phyloP scores from a whole-genome alignment of 108 stramenopile genomes.

The Nitzschia sp. region DNA sequence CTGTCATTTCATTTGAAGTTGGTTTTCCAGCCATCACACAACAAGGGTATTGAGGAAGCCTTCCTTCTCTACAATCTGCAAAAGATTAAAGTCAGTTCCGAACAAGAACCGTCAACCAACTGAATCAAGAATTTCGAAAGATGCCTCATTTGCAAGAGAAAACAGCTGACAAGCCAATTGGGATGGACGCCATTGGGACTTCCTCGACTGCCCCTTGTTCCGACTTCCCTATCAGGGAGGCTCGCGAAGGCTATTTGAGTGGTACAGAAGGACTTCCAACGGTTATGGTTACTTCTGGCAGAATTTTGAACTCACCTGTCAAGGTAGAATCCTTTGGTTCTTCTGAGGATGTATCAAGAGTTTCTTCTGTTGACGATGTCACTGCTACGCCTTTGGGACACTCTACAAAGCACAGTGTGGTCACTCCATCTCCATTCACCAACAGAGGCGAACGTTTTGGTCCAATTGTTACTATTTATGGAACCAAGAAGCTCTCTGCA shows the following conservation, averaged over 20 bases:
- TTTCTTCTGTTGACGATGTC: conserved; percentile 5
- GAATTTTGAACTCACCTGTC: not conserved
- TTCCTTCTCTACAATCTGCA: no score
- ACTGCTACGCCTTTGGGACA: conserved; percentile 4
- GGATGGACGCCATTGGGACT: not conserved
- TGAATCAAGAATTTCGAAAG: not conserved
- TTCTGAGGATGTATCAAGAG: not conserved
- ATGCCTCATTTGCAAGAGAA: conserved; percentile 27
- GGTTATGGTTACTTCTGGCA: not conserved
- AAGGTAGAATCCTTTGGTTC: conserved; percentile 3
- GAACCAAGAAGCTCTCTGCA: conserved; percentile 14
- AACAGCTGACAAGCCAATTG: not conserved
- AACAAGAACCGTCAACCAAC: no score
- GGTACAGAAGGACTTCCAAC: conserved; percentile 12
- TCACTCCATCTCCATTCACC: conserved; percentile 20
- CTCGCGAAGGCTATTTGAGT: conserved; percentile 5
- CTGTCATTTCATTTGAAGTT: not conserved
- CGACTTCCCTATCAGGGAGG: conserved; percentile 13
- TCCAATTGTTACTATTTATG: conserved; percentile 23
- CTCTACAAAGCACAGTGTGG: conserved; percentile 8
- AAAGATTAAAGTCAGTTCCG: no score
- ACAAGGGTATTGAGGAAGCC: no score
- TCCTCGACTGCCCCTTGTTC: not conserved
- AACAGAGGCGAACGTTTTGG: not conserved
- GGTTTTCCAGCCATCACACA: not conserved